Evolutionary conservation across 495 filamentous ascomycete species (phyloP).

Genomic region (Pseudomonodictys pantanalensis): DNA sequence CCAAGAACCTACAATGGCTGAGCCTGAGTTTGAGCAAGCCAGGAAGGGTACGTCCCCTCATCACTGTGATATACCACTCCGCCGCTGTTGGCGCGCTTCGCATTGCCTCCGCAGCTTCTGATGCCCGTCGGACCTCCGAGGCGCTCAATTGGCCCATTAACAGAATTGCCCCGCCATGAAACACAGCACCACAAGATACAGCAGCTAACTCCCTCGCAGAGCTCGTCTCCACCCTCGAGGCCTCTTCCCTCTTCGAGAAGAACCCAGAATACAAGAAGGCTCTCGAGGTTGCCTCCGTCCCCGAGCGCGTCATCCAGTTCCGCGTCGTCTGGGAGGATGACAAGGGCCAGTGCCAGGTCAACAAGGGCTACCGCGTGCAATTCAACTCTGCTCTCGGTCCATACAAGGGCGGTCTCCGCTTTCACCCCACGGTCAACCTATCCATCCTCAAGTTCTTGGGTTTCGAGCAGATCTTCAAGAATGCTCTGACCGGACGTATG

Average conservation of each 20-base stretch:
- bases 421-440: conserved; percentile 95
- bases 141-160: not conserved
- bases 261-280: conserved; percentile 92
- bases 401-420: conserved; percentile 95
- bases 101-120: not conserved
- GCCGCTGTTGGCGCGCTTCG: not conserved
- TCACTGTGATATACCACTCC: not conserved
- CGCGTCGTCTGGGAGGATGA: conserved; percentile 96
- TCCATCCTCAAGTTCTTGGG: conserved; percentile 98
- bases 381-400: conserved; percentile 98
- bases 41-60: conserved; percentile 70
- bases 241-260: conserved; percentile 88
- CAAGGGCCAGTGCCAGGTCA: conserved; percentile 82
- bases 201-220: conserved; percentile 52
- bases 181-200: not conserved
- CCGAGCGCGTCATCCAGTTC: conserved; percentile 96
- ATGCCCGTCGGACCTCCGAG: not conserved
- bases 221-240: conserved; percentile 88
- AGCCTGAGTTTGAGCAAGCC: conserved; percentile 99
- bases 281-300: conserved; percentile 81
- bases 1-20: conserved; percentile 38
- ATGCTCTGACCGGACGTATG: conserved; percentile 93
- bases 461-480: conserved; percentile 99
- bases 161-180: not conserved
- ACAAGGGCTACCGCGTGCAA: conserved; percentile 95